Evolutionary conservation across 2,329 filamentous ascomycete genomes (phyloP), one percentile per base, ranked within the genome.

Genomic region (Diaporthe citri): DNA sequence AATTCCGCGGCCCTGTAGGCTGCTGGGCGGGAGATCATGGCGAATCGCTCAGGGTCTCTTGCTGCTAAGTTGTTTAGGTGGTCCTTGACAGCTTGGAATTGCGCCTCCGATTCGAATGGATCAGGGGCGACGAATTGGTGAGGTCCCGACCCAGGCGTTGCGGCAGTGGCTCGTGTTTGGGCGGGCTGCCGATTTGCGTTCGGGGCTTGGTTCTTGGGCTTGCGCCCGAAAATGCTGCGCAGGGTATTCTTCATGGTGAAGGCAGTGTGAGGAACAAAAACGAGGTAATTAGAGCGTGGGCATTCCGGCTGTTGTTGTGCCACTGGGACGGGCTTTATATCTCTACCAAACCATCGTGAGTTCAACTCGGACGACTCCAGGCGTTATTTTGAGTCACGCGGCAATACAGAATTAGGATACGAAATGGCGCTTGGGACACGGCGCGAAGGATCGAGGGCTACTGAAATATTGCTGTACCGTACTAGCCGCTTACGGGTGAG

Each of bases 41-140:
- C 62, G 31, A 51, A 67, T 3, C 31, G 43, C 31, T 67, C 62
- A 22, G 43, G 62, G 43, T 52, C 31, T 10, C 31, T 39, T 39
- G 43, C 62, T 20, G 62, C 62, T 13, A 51, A 20, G 43, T 36
- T 67, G 12, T 34, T 17, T 15, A 67, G 10, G 31, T 67, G 43
- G 12, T 51, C 43, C 43, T 52, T 67, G 62, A 67, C 43, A 8
- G 62, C 62, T 25, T 67, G 62, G 22, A 67, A 67, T 10, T 67
- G 62, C 20, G 28, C 62, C 22, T 66, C 62, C 17, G 62, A 66
- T 36, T 66, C 62, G 22, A 66, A 66, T 51, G 62, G 62, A 51
- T 66, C 62, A 1, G 62, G 62, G 7, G 62, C 62, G 31, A 66
- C 28, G 20, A 66, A 25, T 51, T 66, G 62, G 15, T 31, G 62